Evolutionary conservation across 345 rosid genomes (phyloP).

Genomic region (Xanthoceras sorbifolium): DNA sequence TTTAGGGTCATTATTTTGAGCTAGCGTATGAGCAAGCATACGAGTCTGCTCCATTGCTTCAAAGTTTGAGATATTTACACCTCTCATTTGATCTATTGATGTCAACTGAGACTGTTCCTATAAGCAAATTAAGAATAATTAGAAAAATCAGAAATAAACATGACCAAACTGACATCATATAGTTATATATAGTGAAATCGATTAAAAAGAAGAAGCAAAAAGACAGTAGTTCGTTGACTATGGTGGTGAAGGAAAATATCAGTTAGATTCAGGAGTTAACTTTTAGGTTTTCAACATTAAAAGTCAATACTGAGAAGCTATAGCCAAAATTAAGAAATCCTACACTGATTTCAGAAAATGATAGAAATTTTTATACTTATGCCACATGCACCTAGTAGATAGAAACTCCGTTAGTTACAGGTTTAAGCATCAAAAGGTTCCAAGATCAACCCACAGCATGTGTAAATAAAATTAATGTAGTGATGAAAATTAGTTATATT

Average conservation of each 20-base stretch:
- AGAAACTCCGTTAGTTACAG: not conserved
- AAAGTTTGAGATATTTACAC: constrained; percentile 54
- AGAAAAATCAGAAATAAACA: constrained; percentile 2
- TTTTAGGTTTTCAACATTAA: not conserved
- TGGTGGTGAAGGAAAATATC: not conserved
- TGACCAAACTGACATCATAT: not conserved
- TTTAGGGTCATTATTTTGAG: constrained; percentile 89
- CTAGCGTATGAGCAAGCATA: constrained; percentile 88
- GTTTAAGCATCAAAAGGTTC: not conserved
- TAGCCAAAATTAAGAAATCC: not conserved
- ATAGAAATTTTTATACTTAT: not conserved
- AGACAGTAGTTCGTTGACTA: not conserved
- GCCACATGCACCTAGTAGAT: not conserved
- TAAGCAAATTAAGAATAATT: constrained; percentile 20
- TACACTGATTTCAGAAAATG: not conserved
- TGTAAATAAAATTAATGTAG: not conserved
- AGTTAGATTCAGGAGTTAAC: not conserved
- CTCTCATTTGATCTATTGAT: constrained; percentile 62
- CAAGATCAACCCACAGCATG: not conserved
- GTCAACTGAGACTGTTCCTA: constrained; percentile 79
- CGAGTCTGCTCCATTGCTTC: constrained; percentile 99
- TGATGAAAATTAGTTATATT: not conserved
- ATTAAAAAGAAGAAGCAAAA: not conserved
- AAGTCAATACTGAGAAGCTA: not conserved
- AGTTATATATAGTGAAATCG: not conserved